A percentile compares a stretch with the other conserved stretches of the same genome.
Conservation (phyloP, 805 yeast genomes). For the Candida pseudofarinosa region DNA sequence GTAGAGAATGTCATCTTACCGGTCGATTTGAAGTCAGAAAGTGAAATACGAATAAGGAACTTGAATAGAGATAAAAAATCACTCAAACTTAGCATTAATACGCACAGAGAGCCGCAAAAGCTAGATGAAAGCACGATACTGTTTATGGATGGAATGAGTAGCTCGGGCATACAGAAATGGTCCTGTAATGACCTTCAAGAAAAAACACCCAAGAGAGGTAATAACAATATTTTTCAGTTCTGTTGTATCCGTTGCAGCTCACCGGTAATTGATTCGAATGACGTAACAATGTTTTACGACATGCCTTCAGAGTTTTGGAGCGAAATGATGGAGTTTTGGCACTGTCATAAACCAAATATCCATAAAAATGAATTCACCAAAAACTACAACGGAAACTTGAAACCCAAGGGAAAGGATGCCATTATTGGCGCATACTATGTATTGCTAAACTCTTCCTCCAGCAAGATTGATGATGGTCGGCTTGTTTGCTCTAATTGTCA, state of each 20-base stretch:
- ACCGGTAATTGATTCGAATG: conserved; percentile 24
- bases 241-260: conserved; percentile 29
- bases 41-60: neutral
- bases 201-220: conserved; percentile 25
- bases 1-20: conserved; percentile 1
- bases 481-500: conserved; percentile 38
- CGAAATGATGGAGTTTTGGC: conserved; percentile 97
- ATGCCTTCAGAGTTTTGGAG: conserved; percentile 94
- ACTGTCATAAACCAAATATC: conserved; percentile 76
- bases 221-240: conserved; percentile 23
- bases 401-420: conserved; percentile 40
- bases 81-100: conserved; percentile 3
- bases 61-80: conserved; percentile 2
- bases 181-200: conserved; percentile 35
- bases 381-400: conserved; percentile 38
- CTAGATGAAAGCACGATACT: conserved; percentile 5
- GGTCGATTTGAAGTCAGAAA: neutral
- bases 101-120: neutral
- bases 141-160: conserved; percentile 7
- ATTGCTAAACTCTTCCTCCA: conserved; percentile 25
- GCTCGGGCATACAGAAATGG: conserved; percentile 29
- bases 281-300: conserved; percentile 39
- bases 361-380: conserved; percentile 16
- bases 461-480: neutral
- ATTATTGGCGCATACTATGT: conserved; percentile 59